These are phyloP conservation scores for Solanum ossicruentum DNA, from an alignment of 257 asterid genomes.

Conservation along the genomic window DNA sequence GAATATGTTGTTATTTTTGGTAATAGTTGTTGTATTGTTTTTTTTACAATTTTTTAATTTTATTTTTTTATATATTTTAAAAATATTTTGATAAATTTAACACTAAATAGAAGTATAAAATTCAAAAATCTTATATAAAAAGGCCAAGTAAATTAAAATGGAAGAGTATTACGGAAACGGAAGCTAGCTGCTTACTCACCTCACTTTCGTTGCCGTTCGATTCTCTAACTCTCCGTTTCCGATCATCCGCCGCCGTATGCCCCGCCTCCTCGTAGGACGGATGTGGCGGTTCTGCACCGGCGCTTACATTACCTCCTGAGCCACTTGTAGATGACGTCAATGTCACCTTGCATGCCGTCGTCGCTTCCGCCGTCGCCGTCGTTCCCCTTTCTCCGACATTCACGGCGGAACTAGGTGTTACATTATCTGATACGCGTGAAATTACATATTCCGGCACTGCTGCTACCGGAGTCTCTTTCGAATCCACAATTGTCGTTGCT, in stretches of 20 bases:
- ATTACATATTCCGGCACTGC: background rate
- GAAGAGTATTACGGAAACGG: background rate
- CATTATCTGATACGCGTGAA: background rate
- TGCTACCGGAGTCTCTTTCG: conserved; percentile 9
- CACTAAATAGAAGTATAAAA: too few relatives aligned
- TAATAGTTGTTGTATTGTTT: too few relatives aligned
- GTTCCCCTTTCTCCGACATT: background rate
- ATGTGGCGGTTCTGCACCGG: background rate
- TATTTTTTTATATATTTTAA: too few relatives aligned
- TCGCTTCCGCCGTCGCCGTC: background rate
- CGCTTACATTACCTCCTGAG: conserved; percentile 11
- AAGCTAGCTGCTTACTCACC: conserved; percentile 3
- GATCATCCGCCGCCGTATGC: background rate
- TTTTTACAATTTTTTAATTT: too few relatives aligned
- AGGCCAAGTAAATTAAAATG: too few relatives aligned
- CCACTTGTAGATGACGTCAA: conserved; percentile 8
- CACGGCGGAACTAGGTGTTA: background rate
- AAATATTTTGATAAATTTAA: too few relatives aligned
- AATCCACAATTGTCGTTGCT: conserved; percentile 4
- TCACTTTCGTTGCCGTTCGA: background rate
- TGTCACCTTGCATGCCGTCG: background rate
- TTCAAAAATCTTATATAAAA: too few relatives aligned
- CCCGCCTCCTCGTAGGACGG: background rate
- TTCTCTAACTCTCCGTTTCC: conserved; percentile 10
- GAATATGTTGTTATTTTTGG: too few relatives aligned